Conservation (phyloP, 371 early-diverging fungal species). For the Cladochytrium tenue region DNA sequence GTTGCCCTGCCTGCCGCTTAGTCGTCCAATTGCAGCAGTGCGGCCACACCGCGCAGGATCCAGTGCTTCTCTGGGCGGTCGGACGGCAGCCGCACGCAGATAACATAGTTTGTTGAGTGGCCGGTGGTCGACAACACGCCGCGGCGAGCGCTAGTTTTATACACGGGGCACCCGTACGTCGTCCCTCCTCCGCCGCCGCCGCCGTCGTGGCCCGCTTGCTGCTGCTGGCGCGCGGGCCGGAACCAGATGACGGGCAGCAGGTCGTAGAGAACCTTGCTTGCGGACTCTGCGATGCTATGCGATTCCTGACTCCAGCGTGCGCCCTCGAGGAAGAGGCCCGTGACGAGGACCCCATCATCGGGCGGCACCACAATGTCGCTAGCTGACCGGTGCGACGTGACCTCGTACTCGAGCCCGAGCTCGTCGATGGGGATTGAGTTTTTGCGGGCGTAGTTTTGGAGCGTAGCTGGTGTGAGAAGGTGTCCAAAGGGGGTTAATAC, state of each 20-base stretch:
- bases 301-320: conserved; percentile 48
- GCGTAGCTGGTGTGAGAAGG: conserved; percentile 37
- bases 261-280: conserved; percentile 52
- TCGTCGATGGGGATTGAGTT: conserved; percentile 59
- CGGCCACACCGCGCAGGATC: conserved; percentile 53
- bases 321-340: conserved; percentile 54
- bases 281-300: conserved; percentile 43
- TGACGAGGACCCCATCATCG: conserved; percentile 51
- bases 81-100: conserved; percentile 47
- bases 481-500: background rate
- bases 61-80: conserved; percentile 50
- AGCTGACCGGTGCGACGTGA: conserved; percentile 24
- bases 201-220: too few relatives aligned
- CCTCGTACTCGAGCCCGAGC: conserved; percentile 53
- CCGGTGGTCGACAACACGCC: conserved; percentile 60
- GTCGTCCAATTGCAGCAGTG: conserved; percentile 42
- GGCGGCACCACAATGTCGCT: conserved; percentile 28
- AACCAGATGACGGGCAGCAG: conserved; percentile 55
- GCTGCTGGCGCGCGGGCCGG: conserved; percentile 32
- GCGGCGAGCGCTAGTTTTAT: conserved; percentile 60
- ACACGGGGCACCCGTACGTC: conserved; percentile 55
- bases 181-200: conserved; percentile 8
- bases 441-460: conserved; percentile 62
- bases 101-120: conserved; percentile 61
- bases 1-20: too few relatives aligned